Percentiles rank a stretch among this genome's conserved stretches.
These are phyloP conservation scores for Lasiosphaeriaceae sp. DNA, from an alignment of 495 filamentous ascomycete species.

Conservation along the genomic window DNA sequence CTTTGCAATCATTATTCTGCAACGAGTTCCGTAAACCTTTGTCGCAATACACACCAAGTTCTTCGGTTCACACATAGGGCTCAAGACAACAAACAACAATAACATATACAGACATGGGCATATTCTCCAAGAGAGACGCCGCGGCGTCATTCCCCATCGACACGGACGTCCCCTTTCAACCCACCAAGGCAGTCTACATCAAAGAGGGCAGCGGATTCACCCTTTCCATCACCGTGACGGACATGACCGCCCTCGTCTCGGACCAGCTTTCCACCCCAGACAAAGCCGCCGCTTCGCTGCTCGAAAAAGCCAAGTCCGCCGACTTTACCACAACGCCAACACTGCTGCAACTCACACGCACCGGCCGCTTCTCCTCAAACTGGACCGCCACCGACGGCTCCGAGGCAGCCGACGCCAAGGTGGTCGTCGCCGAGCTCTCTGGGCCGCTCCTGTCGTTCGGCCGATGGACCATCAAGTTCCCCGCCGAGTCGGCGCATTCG, in stretches of 20 bases:
- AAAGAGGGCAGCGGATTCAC: background rate
- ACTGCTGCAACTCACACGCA: background rate
- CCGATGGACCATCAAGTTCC: conserved; percentile 9
- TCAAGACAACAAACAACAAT: too few species aligned
- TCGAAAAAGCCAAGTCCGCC: background rate
- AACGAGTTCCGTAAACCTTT: too few species aligned
- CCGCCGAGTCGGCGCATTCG: conserved; percentile 10
- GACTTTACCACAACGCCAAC: background rate
- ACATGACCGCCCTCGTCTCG: background rate
- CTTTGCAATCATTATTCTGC: too few species aligned
- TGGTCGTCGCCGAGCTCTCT: conserved; percentile 10
- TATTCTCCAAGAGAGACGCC: conserved; percentile 1
- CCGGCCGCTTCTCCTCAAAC: background rate
- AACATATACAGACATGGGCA: too few species aligned
- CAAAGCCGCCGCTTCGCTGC: too few species aligned
- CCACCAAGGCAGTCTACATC: conserved; percentile 3
- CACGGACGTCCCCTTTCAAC: background rate
- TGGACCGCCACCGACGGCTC: conserved; percentile 1
- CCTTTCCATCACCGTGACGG: conserved; percentile 1
- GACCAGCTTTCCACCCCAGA: too few species aligned
- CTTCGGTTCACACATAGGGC: too few species aligned
- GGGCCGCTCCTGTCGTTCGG: conserved; percentile 6
- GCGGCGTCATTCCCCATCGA: conserved; percentile 8
- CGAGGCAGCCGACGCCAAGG: background rate
- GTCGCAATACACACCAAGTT: too few species aligned